Evolutionary conservation across 2,329 filamentous ascomycete species (phyloP).

Genomic region (Colletotrichum musae): DNA sequence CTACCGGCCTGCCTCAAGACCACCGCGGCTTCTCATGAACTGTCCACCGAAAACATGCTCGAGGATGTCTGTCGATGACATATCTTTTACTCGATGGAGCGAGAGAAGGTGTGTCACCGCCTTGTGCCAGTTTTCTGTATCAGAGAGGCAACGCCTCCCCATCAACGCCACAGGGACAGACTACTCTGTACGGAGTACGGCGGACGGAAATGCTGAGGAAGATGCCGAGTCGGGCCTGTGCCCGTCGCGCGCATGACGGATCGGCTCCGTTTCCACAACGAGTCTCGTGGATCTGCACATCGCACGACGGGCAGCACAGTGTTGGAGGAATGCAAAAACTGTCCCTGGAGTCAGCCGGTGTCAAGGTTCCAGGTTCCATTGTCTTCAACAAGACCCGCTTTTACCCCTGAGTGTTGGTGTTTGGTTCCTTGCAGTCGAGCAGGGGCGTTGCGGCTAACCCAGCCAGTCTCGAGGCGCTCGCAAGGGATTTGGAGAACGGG

Average conservation of each 20-base stretch:
- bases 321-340: slow-evolving; percentile 21
- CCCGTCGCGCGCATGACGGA: slow-evolving; percentile 36
- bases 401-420: slow-evolving; percentile 45
- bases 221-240: slow-evolving; percentile 12
- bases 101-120: no score
- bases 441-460: slow-evolving; percentile 29
- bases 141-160: background rate
- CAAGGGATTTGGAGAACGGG: slow-evolving; percentile 14
- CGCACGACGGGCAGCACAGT: slow-evolving; percentile 26
- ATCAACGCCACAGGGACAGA: slow-evolving; percentile 22
- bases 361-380: slow-evolving; percentile 32
- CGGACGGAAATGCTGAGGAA: slow-evolving; percentile 14
- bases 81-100: no score
- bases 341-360: slow-evolving; percentile 7
- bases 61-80: no score
- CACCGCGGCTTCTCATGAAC: background rate
- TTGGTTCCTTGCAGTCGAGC: slow-evolving; percentile 37
- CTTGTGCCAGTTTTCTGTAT: background rate
- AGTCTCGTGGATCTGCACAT: slow-evolving; percentile 25
- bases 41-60: background rate
- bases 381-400: slow-evolving; percentile 41
- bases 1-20: background rate
- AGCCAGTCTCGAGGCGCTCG: slow-evolving; percentile 11
- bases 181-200: background rate
- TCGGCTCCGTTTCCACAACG: slow-evolving; percentile 33